Evolutionary conservation across 345 rosid genomes (phyloP), one percentile per base, ranked within the genome.

Genomic region (Lepidium africanum): DNA sequence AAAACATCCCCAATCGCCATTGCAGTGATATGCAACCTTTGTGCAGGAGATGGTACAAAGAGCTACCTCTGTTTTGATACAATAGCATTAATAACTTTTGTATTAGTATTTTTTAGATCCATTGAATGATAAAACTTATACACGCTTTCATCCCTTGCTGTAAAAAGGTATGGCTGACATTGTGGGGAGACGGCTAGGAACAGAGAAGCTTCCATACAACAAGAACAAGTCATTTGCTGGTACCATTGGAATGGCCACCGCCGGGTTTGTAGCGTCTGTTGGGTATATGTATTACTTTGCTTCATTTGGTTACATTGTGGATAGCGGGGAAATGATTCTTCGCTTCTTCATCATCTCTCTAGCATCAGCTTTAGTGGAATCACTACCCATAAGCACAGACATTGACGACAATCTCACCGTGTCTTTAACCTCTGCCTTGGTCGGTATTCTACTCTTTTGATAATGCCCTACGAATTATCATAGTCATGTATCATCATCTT

Each of bases 31-130:
- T 91, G 96, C 81, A 94, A 94, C 80, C 83, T 94, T 50, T 91
- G 99, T 39, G 99, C 99, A 43, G 99, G 99, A 86, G 99, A 94
- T 81, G 99, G 99, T 94, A 82, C 15, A 23, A 68, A 57, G 21
- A 57, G 32, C 55, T 33, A 16, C 36, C 69, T 75, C 15, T 60
- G 15, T 33, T 75, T 61, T 54, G 39, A 38, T 15, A 5, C 14
- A 14, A 4, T 51, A 3, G n/a, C 15, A 39, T 11, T 38, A 27
- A 5, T 21, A 64, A 32, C 16, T 48, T 49, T 65, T 39, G 65
- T 49, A 33, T 32, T 33, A 14, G 38, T 32, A 16, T 1, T 21
- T 1, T 21, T 5, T 16, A 50, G 37, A 16, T 42, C 6, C 10
- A 19, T n/a, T 59, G 72, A 33, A 66, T 39, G 45, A 48, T 48